Evolutionary conservation across 2,329 filamentous ascomycete species (phyloP), one percentile per base, ranked within the genome.

Genomic region (Emergomyces orientalis): DNA sequence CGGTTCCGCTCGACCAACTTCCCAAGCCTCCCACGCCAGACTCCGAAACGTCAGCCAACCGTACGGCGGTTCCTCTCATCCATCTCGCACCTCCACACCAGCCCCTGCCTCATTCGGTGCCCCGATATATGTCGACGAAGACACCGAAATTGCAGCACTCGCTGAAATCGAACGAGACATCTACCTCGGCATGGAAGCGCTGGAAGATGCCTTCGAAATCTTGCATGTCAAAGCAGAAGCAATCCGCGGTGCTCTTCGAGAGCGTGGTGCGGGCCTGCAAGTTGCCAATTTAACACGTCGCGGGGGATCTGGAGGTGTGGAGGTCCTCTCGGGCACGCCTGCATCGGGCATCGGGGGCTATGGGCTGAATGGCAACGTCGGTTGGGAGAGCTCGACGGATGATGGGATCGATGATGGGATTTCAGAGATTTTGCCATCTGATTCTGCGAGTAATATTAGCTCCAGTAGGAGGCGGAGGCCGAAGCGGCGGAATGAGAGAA

Each of bases 141-240:
- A 97, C 71, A 90, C 90, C 61, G 93, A 97, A 74, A 92, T 97
- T 70, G 89, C 89, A 0, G 89, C 90, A 1, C 82, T 97, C 6
- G 91, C 91, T 8, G 93, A 97, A 76, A 87, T 97, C 47, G 93
- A 97, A 76, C 86, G 91, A 7, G 91, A 96, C 71, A 96, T 97
- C 63, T 97, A 93, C 76, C 83, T 86, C 41, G 90, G 92, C 65
- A 97, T 97, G 93, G 93, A 97, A 76, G 87, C 86, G 0, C 83
- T 97, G 30, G 93, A 97, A 75, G 91, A 97, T 71, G 91, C 92
- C 0, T 97, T 97, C 69, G 93, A 97, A 77, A 86, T 85, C 34
- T 81, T 97, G n/a, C 93, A 97, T 72, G 84, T 86, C 67, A 88
- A 88, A 70, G 93, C 93, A 1, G 91, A 97, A 76, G 76, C 81